phyloP scores from a whole-genome alignment of 2,329 filamentous ascomycete genomes.

The Sporothrix phasma region DNA sequence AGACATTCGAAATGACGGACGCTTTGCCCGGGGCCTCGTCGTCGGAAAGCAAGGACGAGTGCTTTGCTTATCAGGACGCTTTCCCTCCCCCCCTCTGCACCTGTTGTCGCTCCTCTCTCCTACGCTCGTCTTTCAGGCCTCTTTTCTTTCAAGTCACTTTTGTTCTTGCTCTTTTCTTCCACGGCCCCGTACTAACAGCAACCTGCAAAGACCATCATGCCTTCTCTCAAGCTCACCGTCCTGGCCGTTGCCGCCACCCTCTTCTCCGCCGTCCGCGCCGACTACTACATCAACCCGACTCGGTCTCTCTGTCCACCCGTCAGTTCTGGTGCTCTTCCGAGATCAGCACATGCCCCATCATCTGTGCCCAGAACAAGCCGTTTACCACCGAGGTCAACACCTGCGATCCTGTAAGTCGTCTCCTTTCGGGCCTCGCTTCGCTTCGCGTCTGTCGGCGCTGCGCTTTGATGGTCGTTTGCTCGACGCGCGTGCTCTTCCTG shows the following conservation, averaged over 20 bases:
- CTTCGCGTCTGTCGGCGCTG: neutral
- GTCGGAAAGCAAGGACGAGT: neutral
- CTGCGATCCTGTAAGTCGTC: slow-evolving; percentile 51
- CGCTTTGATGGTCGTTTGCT: slow-evolving; percentile 8
- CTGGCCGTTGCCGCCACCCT: slow-evolving; percentile 46
- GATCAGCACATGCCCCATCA: slow-evolving; percentile 54
- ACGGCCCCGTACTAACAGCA: neutral
- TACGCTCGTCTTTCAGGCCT: neutral
- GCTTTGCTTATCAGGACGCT: neutral
- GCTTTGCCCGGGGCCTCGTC: neutral
- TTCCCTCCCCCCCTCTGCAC: too few relatives aligned
- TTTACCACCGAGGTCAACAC: slow-evolving; percentile 49
- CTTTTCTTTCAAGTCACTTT: neutral
- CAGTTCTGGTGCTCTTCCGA: slow-evolving; percentile 58
- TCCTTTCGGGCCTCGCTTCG: neutral
- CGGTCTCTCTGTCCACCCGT: slow-evolving; percentile 42
- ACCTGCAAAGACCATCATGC: slow-evolving; percentile 32
- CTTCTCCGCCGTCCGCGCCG: slow-evolving; percentile 42
- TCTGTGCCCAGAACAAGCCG: slow-evolving; percentile 54
- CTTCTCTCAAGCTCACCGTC: slow-evolving; percentile 42
- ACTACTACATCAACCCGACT: slow-evolving; percentile 54
- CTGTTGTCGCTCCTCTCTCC: neutral
- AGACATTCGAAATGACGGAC: neutral
- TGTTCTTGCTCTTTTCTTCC: neutral
- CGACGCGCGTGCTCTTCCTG: neutral